phyloP scores from a whole-genome alignment of 1,284 basidiomycete species.

The Ganoderma leucocontextum region DNA sequence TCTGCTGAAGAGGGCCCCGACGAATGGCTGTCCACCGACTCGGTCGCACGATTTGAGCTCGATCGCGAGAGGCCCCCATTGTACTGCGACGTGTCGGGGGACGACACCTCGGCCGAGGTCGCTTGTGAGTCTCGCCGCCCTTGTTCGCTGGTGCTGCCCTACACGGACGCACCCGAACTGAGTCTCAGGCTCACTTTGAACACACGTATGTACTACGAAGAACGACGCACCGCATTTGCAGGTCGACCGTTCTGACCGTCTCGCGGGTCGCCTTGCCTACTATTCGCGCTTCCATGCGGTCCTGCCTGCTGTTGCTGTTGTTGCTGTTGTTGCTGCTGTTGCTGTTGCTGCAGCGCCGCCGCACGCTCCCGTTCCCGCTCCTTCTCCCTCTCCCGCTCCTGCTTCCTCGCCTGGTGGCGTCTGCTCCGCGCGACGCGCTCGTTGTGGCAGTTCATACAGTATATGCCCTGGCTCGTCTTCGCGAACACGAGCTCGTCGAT shows the following conservation, averaged over 20 bases:
- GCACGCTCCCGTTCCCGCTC: constrained; percentile 51
- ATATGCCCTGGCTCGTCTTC: constrained; percentile 98
- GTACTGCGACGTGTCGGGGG: constrained; percentile 27
- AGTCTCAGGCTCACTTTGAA: background rate
- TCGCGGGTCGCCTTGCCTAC: constrained; percentile 29
- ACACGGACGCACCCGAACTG: constrained; percentile 8
- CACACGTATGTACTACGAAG: background rate
- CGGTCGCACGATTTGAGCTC: constrained; percentile 24
- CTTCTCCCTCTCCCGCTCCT: constrained; percentile 53
- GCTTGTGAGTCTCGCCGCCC: constrained; percentile 24
- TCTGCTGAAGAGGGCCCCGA: constrained; percentile 25
- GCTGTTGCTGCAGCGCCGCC: constrained; percentile 30
- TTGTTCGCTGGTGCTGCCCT: constrained; percentile 19
- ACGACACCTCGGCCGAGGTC: constrained; percentile 26
- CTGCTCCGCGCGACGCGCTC: constrained; percentile 93
- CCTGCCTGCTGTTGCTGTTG: constrained; percentile 8
- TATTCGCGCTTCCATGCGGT: constrained; percentile 17
- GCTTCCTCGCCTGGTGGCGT: constrained; percentile 88
- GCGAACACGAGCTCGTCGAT: constrained; percentile 99
- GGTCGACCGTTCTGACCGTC: constrained; percentile 23
- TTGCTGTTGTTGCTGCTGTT: constrained; percentile 30
- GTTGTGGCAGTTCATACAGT: constrained; percentile 97
- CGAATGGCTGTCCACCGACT: constrained; percentile 29
- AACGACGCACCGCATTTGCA: constrained; percentile 25
- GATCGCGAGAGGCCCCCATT: constrained; percentile 28